Base-by-base conservation (phyloP, 176 grass and related monocot genomes). In the Sorghum bicolor region DNA sequence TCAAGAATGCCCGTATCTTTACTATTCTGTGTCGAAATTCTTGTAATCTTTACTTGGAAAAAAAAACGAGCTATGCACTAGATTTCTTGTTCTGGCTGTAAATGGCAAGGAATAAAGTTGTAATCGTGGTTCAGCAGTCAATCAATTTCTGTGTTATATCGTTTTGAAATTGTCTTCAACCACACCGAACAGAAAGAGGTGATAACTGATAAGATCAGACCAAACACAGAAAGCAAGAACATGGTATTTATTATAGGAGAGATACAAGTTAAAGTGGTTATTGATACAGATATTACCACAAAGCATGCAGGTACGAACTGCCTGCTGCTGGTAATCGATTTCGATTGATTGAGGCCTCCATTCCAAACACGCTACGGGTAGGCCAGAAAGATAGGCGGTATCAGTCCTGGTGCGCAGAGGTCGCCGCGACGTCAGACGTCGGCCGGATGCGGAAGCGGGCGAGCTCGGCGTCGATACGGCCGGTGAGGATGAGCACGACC, bases 401-500 rank as follows among this genome's bases (percentile, higher is more conserved):
- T 76, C 75, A 83, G 11, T 81, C 55, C 15, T 38, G 69, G 65
- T 80, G 85, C 29, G 48, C 45, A 75, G 82, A 53, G 73, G 36
- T 77, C 74, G 19, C 26, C 14, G 72, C 7, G 34, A 24, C 32
- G 77, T 25, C 33, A 26, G 45, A 24, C 8, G 10, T 20, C 36
- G 58, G 76, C 6, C 41, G 66, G 83, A 92, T 33, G 81, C 87
- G 72, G 55, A 92, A 68, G 14, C 91, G 91, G 50, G 82, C 85
- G 75, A 97, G 88, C 89, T 94, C 92, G 15, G 82, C 77, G 81
- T 92, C 92, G 78, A 97, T 80, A 15, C 89, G 75, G 74, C 89
- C 89, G 39, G 91, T 88, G 76, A 97, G 89, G 89, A 84, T 92
- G 71, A 97, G 80, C 6, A 16, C 76, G 83, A 92, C 92, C 89